Evolutionary conservation across 139 green algal genomes (phyloP).

Genomic region (Haematococcus lacustris): DNA sequence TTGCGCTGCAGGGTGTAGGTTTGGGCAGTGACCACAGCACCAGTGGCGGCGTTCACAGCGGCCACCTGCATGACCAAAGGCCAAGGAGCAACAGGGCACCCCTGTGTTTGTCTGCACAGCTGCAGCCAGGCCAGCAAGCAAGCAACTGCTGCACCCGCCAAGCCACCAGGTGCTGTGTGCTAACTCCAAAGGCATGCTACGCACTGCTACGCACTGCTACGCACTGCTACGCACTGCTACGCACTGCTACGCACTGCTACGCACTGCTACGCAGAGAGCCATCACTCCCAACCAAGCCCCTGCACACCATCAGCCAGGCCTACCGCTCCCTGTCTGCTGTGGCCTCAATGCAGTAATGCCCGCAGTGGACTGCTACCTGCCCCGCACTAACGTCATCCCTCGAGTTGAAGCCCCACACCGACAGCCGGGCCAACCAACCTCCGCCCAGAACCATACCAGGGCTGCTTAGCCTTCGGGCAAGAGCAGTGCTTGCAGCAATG

Average conservation of each 20-base stretch:
- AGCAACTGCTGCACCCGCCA: background rate
- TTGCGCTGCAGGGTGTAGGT: conserved; percentile 4
- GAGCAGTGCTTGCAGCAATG: conserved; percentile 6
- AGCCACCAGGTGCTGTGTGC: background rate
- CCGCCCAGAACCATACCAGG: too few species aligned
- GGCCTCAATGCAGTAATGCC: too few species aligned
- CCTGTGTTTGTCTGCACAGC: background rate
- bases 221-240: background rate
- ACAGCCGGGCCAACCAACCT: too few species aligned
- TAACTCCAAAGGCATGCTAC: background rate
- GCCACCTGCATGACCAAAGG: background rate
- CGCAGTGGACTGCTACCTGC: too few species aligned
- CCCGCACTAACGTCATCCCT: too few species aligned
- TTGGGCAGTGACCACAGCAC: background rate
- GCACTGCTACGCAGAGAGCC: too few species aligned
- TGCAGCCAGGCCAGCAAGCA: background rate
- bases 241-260: too few species aligned
- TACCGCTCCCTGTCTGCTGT: too few species aligned
- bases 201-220: background rate
- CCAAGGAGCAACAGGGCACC: background rate
- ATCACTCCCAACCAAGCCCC: too few species aligned
- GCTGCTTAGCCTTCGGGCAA: too few species aligned
- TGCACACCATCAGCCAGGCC: too few species aligned
- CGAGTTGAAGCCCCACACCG: too few species aligned
- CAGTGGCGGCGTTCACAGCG: background rate